Percentiles rank a stretch among this genome's conserved stretches.
These are phyloP conservation scores for Mucor racemosus DNA, from an alignment of 371 early-diverging fungal genomes.

Conservation along the genomic window DNA sequence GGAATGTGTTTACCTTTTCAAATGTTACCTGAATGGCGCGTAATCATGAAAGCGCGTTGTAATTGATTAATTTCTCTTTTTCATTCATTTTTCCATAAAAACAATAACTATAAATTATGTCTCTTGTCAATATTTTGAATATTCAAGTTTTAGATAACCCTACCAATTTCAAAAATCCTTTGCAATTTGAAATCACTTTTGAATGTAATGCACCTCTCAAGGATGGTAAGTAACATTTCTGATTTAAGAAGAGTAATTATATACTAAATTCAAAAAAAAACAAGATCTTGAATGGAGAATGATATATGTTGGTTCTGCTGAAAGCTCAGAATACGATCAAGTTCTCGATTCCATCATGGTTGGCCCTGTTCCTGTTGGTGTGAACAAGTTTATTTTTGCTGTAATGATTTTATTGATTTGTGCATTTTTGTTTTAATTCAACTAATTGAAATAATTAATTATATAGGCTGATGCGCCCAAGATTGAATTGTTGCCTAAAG, in stretches of 20 bases:
- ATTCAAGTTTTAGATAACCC: conserved; percentile 88
- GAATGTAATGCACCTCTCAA: conserved; percentile 89
- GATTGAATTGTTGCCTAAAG: conserved; percentile 70
- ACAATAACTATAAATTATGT: conserved; percentile 57
- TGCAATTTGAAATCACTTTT: conserved; percentile 95
- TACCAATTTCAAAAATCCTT: conserved; percentile 76
- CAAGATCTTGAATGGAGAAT: conserved; percentile 96
- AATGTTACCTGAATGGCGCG: background rate
- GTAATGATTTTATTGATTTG: conserved; percentile 46
- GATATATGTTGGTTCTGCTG: conserved; percentile 92
- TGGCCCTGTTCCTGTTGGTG: conserved; percentile 96
- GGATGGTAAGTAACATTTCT: conserved; percentile 67
- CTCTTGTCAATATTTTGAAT: conserved; percentile 84
- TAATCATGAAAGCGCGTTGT: conserved; percentile 1
- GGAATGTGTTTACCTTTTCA: background rate
- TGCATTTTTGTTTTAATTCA: background rate
- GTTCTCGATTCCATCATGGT: conserved; percentile 94
- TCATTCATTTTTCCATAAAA: background rate
- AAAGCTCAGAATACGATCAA: conserved; percentile 86
- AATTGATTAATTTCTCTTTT: background rate
- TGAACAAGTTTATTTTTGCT: conserved; percentile 92
- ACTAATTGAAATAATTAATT: background rate
- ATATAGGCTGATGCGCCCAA: conserved; percentile 75
- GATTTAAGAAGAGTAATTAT: too few relatives aligned
- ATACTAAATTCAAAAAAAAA: background rate